phyloP scores from a whole-genome alignment of 371 early-diverging fungal genomes.

The Umbelopsis sp. region DNA sequence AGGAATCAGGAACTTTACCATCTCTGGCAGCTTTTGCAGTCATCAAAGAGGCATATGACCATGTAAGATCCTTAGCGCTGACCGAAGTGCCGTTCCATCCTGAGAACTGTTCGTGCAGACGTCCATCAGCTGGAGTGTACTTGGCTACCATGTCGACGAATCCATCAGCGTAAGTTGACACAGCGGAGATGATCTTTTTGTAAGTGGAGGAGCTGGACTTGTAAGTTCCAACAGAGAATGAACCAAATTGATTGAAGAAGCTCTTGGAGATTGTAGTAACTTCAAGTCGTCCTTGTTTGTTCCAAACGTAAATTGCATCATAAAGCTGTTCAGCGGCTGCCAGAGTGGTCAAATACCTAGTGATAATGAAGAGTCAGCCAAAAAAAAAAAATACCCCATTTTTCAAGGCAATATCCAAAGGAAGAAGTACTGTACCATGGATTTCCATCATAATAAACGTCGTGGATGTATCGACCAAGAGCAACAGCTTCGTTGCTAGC shows the following conservation, averaged over 20 bases:
- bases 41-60: slow-evolving; percentile 9
- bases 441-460: not conserved
- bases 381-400: too few relatives aligned
- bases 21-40: slow-evolving; percentile 2
- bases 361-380: not conserved
- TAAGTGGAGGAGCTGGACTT: slow-evolving; percentile 8
- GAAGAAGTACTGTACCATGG: not conserved
- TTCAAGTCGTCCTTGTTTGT: slow-evolving; percentile 3
- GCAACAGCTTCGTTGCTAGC: not conserved
- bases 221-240: not conserved
- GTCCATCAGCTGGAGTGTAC: slow-evolving; percentile 2
- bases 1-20: slow-evolving; percentile 5
- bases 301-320: slow-evolving; percentile 10
- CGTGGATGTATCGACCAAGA: not conserved
- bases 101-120: slow-evolving; percentile 4
- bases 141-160: slow-evolving; percentile 3
- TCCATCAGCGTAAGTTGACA: not conserved
- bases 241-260: slow-evolving; percentile 14
- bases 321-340: slow-evolving; percentile 15
- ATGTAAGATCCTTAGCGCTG: slow-evolving; percentile 15
- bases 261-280: not conserved
- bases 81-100: slow-evolving; percentile 15
- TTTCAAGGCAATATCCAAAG: not conserved
- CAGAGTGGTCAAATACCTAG: slow-evolving; percentile 13
- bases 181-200: not conserved